Evolutionary conservation across 2,329 filamentous ascomycete species (phyloP).

Genomic region (Dissoconium aciculare): DNA sequence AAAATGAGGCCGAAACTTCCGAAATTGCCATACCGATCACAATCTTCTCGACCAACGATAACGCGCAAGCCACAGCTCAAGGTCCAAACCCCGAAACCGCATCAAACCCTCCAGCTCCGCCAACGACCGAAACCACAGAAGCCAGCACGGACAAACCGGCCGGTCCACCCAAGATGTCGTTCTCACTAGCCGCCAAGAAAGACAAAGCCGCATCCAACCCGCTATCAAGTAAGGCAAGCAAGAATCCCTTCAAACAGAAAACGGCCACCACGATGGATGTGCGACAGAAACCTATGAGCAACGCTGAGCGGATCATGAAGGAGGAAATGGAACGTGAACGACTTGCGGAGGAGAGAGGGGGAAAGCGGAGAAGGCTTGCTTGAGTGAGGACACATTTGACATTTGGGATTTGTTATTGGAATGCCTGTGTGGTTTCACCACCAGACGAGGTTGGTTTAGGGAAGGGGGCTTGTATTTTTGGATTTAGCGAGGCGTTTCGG

Average conservation of each 20-base stretch:
- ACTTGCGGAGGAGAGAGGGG: slow-evolving; percentile 18
- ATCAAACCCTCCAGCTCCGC: slow-evolving; percentile 3
- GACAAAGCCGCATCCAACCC: slow-evolving; percentile 51
- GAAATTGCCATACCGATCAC: slow-evolving; percentile 18
- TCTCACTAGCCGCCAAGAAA: slow-evolving; percentile 51
- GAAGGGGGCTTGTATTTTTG: no score
- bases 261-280: slow-evolving; percentile 42
- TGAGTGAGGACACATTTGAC: no score
- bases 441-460: no score
- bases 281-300: slow-evolving; percentile 69
- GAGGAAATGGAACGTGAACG: slow-evolving; percentile 32
- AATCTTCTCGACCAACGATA: slow-evolving; percentile 17
- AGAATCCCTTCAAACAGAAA: slow-evolving; percentile 56
- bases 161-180: slow-evolving; percentile 36
- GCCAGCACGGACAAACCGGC: slow-evolving; percentile 19
- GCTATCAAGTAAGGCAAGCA: slow-evolving; percentile 59
- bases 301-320: slow-evolving; percentile 79
- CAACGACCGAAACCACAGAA: slow-evolving; percentile 14
- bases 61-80: slow-evolving; percentile 5
- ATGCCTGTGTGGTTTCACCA: no score
- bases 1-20: slow-evolving; percentile 7
- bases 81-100: slow-evolving; percentile 5
- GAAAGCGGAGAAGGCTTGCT: slow-evolving; percentile 15
- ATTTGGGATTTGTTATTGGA: no score
- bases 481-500: no score